Evolutionary conservation across 2,329 filamentous ascomycete genomes (phyloP), one percentile per base, ranked within the genome.

Genomic region (Cryphonectria carpinicola): DNA sequence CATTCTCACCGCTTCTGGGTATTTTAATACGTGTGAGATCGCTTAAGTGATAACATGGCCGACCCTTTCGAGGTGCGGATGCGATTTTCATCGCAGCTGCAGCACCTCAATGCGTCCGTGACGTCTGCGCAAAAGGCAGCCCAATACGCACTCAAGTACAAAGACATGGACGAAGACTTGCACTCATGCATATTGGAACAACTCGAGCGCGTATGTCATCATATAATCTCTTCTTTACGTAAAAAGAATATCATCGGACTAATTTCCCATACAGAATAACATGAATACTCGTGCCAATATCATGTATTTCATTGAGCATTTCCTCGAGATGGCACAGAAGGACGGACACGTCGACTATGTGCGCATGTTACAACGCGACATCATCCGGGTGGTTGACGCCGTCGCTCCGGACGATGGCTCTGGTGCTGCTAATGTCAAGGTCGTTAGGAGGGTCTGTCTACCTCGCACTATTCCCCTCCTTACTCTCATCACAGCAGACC

Each of bases 211-310:
- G 93, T 94, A 80, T 75, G 84, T 43, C 39, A 3, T 41, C 11
- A 1, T 52, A 22, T 17, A 3, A 7, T 7, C 65, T 28, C n/a
- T 62, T 22, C 6, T 63, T 28, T n/a, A 58, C 37, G 4, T 60
- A 19, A 46, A 39, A 65, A 32, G 17, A 65, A 71, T 37, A 72
- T 54, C 10, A 60, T 14, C 3, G 60, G n/a, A 13, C 73, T 75
- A 67, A 76, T 61, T 64, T 64, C 35, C 70, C 66, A 68, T 69
- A 22, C 76, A 95, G 88, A 97, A 93, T 75, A 95, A 93, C 75
- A 97, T 99, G 92, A 99, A 99, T 82, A 97, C 92, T 66, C 88
- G 95, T 72, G 97, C 96, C 71, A 99, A 99, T 80, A 98, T 99
- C 80, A 97, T 99, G 92, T 99, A 97, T 82, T 99, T 99, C 81